Conservation (phyloP, 768 basidiomycete genomes). For the Coprinellus micaceus region DNA sequence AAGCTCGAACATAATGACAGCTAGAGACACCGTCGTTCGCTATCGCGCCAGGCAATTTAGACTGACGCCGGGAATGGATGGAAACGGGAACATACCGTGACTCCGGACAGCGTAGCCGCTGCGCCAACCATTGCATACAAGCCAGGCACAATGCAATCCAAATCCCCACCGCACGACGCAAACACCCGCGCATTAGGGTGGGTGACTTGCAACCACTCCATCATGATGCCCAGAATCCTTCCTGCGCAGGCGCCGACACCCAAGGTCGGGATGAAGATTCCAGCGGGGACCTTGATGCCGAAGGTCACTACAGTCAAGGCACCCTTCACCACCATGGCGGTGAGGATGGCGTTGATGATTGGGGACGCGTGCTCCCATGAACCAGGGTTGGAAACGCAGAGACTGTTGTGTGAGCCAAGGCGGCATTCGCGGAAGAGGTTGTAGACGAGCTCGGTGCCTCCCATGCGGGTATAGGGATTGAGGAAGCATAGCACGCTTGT, state of each 20-base stretch:
- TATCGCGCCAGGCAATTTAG: constrained; percentile 22
- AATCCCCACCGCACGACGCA: constrained; percentile 56
- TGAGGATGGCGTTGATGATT: constrained; percentile 60
- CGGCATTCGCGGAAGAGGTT: constrained; percentile 87
- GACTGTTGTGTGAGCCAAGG: constrained; percentile 50
- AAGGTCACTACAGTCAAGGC: constrained; percentile 84
- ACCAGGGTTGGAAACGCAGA: constrained; percentile 69
- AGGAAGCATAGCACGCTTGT: constrained; percentile 80
- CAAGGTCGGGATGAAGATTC: constrained; percentile 95
- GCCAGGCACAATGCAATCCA: constrained; percentile 81
- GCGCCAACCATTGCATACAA: constrained; percentile 96
- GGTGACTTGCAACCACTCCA: constrained; percentile 71
- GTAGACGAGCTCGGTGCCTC: constrained; percentile 92
- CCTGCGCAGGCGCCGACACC: constrained; percentile 95
- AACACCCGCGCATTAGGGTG: constrained; percentile 64
- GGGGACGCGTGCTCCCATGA: constrained; percentile 54
- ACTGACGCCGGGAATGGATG: not conserved
- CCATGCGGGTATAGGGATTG: constrained; percentile 89
- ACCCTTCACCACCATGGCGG: constrained; percentile 80
- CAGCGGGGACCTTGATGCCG: constrained; percentile 87
- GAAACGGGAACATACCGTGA: constrained; percentile 59
- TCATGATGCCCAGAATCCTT: constrained; percentile 73
- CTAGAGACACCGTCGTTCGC: constrained; percentile 89
- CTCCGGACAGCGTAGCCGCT: constrained; percentile 91
- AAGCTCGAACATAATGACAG: constrained; percentile 94